Conservation (phyloP, 2,329 filamentous ascomycete species). For the Colletotrichum camelliae region DNA sequence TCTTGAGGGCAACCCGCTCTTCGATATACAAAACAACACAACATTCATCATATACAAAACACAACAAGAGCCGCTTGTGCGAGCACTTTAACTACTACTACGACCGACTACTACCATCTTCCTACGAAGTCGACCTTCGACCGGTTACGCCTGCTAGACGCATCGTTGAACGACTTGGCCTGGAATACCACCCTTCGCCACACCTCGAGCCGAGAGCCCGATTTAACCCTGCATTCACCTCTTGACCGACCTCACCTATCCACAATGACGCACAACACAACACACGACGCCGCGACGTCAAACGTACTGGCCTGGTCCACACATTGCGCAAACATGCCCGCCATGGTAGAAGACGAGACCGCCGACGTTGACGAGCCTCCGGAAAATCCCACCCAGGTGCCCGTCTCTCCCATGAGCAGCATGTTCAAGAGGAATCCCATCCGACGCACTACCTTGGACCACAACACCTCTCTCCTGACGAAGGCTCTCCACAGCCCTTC, state of each 20-base stretch:
- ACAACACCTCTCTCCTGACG: constrained; percentile 84
- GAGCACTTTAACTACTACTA: background rate
- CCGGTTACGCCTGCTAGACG: constrained; percentile 13
- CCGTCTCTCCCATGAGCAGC: constrained; percentile 30
- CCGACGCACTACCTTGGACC: constrained; percentile 51
- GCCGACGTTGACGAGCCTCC: constrained; percentile 89
- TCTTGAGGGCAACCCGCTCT: constrained; percentile 6
- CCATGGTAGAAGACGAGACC: constrained; percentile 63
- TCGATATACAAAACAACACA: background rate
- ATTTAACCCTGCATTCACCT: background rate
- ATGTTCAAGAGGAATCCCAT: constrained; percentile 55
- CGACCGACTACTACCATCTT: background rate
- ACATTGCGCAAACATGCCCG: constrained; percentile 47
- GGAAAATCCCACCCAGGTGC: constrained; percentile 52
- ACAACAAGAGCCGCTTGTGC: background rate
- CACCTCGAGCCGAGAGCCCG: constrained; percentile 8
- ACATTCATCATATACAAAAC: background rate
- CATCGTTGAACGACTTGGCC: constrained; percentile 21
- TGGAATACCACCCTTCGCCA: constrained; percentile 7
- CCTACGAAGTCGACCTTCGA: constrained; percentile 15
- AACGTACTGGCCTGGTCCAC: constrained; percentile 52
- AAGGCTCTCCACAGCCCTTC: constrained; percentile 76
- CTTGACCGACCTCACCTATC: background rate
- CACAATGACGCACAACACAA: constrained; percentile 41
- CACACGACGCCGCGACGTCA: constrained; percentile 41